Evolutionary conservation across 148 eudicot genomes (phyloP).

Genomic region (Bassia scoparia): DNA sequence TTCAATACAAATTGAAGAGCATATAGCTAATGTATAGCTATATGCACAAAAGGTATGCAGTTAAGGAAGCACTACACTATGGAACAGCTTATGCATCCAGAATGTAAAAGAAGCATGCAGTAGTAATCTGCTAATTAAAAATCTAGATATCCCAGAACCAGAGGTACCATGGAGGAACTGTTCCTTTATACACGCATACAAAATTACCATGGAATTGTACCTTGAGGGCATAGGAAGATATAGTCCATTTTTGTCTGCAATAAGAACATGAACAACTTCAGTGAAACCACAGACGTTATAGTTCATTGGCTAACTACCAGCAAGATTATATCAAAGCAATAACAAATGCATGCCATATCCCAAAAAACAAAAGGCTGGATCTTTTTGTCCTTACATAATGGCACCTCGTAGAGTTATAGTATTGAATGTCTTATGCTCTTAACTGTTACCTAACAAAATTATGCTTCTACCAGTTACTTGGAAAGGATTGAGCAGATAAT

Average conservation of each 20-base stretch:
- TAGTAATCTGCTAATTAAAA: background rate
- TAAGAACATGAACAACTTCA: background rate
- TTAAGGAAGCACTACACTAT: background rate
- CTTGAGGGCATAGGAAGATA: constrained; percentile 43
- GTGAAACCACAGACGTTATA: background rate
- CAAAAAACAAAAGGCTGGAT: background rate
- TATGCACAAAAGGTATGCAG: too few relatives aligned
- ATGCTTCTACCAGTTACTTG: background rate
- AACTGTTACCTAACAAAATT: background rate
- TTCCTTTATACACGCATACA: background rate
- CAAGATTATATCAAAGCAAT: background rate
- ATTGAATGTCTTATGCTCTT: background rate
- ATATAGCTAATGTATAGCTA: too few relatives aligned
- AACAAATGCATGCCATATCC: background rate
- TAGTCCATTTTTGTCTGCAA: constrained; percentile 60
- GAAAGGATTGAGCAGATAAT: background rate
- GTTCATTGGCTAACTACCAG: background rate
- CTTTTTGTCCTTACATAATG: background rate
- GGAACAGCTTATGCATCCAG: background rate
- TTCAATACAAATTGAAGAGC: too few relatives aligned
- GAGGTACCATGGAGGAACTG: constrained; percentile 1
- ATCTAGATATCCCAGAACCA: constrained; percentile 1
- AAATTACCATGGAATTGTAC: constrained; percentile 8
- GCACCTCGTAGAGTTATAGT: background rate
- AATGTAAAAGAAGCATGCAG: constrained; percentile 1